Base-by-base conservation (phyloP, 345 rosid genomes). In the Eucalyptus fibrosa region DNA sequence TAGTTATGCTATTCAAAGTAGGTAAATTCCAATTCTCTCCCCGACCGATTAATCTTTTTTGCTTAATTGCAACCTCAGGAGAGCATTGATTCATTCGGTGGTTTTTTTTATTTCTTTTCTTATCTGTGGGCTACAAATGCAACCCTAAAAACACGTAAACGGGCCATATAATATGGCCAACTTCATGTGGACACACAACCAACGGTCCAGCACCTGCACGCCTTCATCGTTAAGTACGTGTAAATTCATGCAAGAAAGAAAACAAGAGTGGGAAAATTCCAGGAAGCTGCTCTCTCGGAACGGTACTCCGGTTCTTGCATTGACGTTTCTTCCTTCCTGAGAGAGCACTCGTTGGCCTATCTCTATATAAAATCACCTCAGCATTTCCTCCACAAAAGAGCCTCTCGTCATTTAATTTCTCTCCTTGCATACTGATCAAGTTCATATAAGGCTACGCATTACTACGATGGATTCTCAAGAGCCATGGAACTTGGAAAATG, bases 221-320 rank as follows among this genome's bases (percentile, higher is more conserved):
- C 28, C 47, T 77, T 77, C 56, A 42, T 51, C 11, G 13, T 86
- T 51, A 88, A 23, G 90, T 93, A 91, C 93, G 93, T 92, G 92
- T 88, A 82, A 32, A 67, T 45, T 72, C 95, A 90, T 87, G 91
- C 93, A 93, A 87, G 89, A 83, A 91, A 85, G 89, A 50, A 83
- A 90, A 91, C 93, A 92, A 91, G 56, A 14, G 16, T 77, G 26
- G 96, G 96, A 93, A 95, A 92, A 93, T 95, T 95, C 95, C 91
- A 11, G 89, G 96, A 95, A 95, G 91, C 91, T 94, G 90, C 94
- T 21, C 69, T 53, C 65, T 21, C 30, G 12, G 23, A 50, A 4
- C 47, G 56, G 86, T 72, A 72, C 62, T 34, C 28, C 24, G 30
- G 7, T 87, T 10, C 88, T 86, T 53, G 60, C 77, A 67, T 67